Evolutionary conservation across 2,329 filamentous ascomycete genomes (phyloP).

Genomic region (Epichloe coenophiala): DNA sequence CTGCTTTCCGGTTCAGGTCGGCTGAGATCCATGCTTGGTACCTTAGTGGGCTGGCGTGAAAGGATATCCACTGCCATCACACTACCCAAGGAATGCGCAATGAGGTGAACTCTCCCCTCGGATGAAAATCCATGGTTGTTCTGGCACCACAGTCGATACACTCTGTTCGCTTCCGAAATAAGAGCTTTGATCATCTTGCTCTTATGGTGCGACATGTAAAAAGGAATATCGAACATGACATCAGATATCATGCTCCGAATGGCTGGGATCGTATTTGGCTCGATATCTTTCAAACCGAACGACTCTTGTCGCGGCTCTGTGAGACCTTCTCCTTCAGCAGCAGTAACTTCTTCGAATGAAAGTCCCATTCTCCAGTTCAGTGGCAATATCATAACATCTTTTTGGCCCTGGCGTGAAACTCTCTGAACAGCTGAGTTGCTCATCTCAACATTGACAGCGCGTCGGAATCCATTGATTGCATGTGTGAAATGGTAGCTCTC

Average conservation of each 20-base stretch:
- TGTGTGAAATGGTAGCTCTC: conserved; percentile 97
- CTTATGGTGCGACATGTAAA: conserved; percentile 95
- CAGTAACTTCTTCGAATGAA: conserved; percentile 70
- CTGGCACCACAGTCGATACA: conserved; percentile 88
- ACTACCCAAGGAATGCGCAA: conserved; percentile 87
- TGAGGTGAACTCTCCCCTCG: conserved; percentile 74
- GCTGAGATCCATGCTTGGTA: conserved; percentile 37
- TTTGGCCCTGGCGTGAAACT: conserved; percentile 62
- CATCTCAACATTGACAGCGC: conserved; percentile 76
- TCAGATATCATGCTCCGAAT: conserved; percentile 92
- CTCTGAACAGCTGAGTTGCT: conserved; percentile 59
- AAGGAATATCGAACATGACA: conserved; percentile 92
- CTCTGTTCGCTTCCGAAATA: conserved; percentile 79
- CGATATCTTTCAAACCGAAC: conserved; percentile 69
- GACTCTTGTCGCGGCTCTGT: conserved; percentile 43
- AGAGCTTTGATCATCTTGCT: conserved; percentile 87
- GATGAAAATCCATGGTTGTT: conserved; percentile 82
- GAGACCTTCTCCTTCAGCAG: conserved; percentile 40
- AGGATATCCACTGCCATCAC: conserved; percentile 90
- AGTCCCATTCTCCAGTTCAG: conserved; percentile 87
- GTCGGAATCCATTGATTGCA: conserved; percentile 79
- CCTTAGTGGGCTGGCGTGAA: conserved; percentile 68
- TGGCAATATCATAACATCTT: conserved; percentile 86
- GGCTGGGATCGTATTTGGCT: conserved; percentile 76
- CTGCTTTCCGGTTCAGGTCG: conserved; percentile 31